Base-by-base conservation (phyloP, 805 yeast species). In the Candida michaelii region DNA sequence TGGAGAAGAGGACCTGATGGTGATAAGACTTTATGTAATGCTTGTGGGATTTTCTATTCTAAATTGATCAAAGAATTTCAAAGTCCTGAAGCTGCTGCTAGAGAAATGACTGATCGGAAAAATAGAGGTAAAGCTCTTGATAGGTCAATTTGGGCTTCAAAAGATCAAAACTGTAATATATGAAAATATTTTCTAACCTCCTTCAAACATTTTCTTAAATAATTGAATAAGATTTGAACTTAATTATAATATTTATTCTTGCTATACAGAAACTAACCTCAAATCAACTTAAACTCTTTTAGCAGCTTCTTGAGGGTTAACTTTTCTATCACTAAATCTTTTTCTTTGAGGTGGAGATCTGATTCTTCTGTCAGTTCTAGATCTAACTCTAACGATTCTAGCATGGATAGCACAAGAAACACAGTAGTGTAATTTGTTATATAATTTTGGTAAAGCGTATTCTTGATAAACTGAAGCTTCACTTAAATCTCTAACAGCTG, bases 391-490 rank as follows among this genome's bases (percentile, higher is more conserved):
- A 70, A 93, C 99, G 66, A 93, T 87, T 89, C 96, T 93, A 77
- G 97, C 95, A 84, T 93, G 99, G 65, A 93, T 91, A 65, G 99
- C 99, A 80, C 99, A 93, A 54, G 99, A 93, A 65, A 93, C 93
- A 85, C 99, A 93, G 93, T 93, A 93, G 85, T 91, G 97, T 76
- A 91, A 83, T 83, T 93, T 93, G 89, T 93, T 87, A 95, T 91
- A 93, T 71, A 93, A 85, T 85, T 93, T 93, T 79, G 99, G 99
- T 67, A 93, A 80, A 69, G 96, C 98, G 82, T 93, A 93, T 83
- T 93, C 99, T 67, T 87, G 81, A 86, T 93, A 93, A 66, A 93
- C 98, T 50, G 97, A 90, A 66, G 99, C 99, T 80, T 93, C 99
- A 64, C 96, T 87, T 77, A 93, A 82, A 79, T 93, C 99, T 85